These are phyloP conservation scores for Laguncularia racemosa DNA, from an alignment of 345 rosid genomes.

Conservation along the genomic window DNA sequence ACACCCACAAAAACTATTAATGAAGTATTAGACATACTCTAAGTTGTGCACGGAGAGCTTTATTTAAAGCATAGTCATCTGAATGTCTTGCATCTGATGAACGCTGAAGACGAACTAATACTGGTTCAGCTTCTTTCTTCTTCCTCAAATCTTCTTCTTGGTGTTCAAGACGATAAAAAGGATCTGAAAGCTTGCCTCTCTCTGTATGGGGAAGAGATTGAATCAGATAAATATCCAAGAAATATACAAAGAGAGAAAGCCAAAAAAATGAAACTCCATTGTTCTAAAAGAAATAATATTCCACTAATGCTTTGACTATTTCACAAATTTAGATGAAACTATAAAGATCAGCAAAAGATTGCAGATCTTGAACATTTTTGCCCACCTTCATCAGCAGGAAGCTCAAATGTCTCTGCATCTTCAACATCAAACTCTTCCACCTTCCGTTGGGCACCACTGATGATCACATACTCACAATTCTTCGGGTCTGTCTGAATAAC, in stretches of 20 bases:
- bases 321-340: not conserved
- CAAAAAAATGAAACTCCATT: not conserved
- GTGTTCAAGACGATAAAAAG: constrained; percentile 90
- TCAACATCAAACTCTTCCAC: constrained; percentile 79
- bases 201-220: constrained; percentile 32
- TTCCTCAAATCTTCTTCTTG: constrained; percentile 87
- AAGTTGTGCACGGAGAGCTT: constrained; percentile 65
- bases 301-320: not conserved
- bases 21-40: constrained; percentile 33
- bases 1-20: not conserved
- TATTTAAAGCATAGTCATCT: constrained; percentile 83
- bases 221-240: not conserved
- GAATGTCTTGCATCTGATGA: constrained; percentile 78
- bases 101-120: constrained; percentile 72
- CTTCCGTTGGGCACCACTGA: constrained; percentile 85
- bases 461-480: constrained; percentile 83
- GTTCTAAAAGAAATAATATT: not conserved
- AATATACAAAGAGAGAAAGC: not conserved
- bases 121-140: constrained; percentile 96
- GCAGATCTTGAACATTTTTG: not conserved
- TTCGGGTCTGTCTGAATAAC: constrained; percentile 96
- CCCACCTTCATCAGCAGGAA: constrained; percentile 94
- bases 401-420: constrained; percentile 90
- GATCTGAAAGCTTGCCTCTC: constrained; percentile 90
- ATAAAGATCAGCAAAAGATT: not conserved